Base-by-base conservation (phyloP, 2,329 filamentous ascomycete species). In the Sordariomycetes sp. region DNA sequence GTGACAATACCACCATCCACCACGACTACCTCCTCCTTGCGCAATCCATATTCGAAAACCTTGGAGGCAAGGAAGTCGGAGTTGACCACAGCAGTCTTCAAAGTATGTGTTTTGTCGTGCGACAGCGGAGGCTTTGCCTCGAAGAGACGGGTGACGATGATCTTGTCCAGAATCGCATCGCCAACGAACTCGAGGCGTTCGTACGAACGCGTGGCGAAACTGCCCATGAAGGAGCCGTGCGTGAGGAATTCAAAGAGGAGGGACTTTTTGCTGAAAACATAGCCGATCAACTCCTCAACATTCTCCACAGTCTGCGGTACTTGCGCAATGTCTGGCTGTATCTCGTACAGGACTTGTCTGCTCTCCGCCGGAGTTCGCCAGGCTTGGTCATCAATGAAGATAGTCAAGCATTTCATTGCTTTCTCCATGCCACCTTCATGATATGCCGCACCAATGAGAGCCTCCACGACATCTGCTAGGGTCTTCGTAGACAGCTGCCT, bases 121-220 rank as follows among this genome's bases (percentile, higher is more conserved):
- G 57, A 37, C 1, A 75, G 49, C 4, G 67, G 58, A 0, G 60
- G 58, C 3, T 51, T 43, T 10, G 54, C 43, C 3, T 51, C 47
- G 52, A 74, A 82, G 6, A 90, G 58, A n/a, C 59, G 65, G 1
- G 60, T 63, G 7, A 85, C 76, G 32, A 95, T 63, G 36, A 94
- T 63, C 45, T 78, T 72, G 55, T 96, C 90, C 0, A 96, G 72
- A 3, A 95, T 65, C 0, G 86, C 75, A 46, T 96, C 90, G 1
- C 90, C 90, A 0, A 95, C 62, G 47, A 92, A 94, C 49, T 95
- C 90, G 1, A 95, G 70, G 0, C 87, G 74, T 44, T 95, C 83
- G 10, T 76, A 68, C 1, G 60, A 59, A 30, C 49, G 45, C 11
- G 42, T 40, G 2, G 41, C 38, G 16, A 58, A 65, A 3, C 64